Percentiles rank a stretch among this genome's conserved stretches.
phyloP scores from a whole-genome alignment of 345 rosid species.

The Populus euphratica region DNA sequence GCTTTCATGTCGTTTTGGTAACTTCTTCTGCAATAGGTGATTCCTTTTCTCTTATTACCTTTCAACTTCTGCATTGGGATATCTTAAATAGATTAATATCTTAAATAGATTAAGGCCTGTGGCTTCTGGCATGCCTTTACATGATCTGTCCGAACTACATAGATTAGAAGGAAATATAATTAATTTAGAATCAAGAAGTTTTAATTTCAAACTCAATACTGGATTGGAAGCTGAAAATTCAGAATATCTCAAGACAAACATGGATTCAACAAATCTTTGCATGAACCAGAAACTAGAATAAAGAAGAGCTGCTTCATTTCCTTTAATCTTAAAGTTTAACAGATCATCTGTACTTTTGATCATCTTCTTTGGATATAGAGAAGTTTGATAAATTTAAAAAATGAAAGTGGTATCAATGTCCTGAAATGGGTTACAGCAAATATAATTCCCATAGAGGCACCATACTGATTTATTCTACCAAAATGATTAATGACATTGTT shows the following conservation, averaged over 20 bases:
- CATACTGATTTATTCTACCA: not conserved
- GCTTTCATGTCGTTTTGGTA: constrained; percentile 93
- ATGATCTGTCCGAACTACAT: not conserved
- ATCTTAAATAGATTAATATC: not conserved
- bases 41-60: not conserved
- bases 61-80: not conserved
- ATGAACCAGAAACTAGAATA: not conserved
- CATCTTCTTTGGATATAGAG: not conserved
- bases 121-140: constrained; percentile 3
- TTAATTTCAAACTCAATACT: not conserved
- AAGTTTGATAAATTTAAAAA: not conserved
- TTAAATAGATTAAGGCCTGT: not conserved
- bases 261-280: not conserved
- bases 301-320: not conserved
- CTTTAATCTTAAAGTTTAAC: not conserved
- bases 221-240: not conserved
- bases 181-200: not conserved
- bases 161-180: not conserved
- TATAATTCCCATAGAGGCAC: not conserved
- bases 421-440: not conserved
- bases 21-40: constrained; percentile 92
- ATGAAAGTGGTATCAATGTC: not conserved
- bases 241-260: not conserved
- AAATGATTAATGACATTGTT: not conserved
- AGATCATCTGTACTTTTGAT: not conserved